Conservation (phyloP, 2,329 filamentous ascomycete species). For the Mariannaea sp. region DNA sequence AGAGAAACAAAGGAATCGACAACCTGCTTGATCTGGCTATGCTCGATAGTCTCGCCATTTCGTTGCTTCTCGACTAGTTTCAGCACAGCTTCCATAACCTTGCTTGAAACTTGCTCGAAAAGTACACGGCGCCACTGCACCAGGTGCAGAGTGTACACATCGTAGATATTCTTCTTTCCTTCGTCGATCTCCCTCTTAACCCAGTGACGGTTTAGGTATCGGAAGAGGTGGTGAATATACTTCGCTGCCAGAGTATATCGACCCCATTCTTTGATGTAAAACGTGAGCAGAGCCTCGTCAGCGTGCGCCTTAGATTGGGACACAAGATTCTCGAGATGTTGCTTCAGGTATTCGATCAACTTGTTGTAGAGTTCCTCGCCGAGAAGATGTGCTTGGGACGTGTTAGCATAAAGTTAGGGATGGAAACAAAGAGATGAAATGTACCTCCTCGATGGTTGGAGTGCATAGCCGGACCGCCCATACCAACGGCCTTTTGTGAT, state of each 20-base stretch:
- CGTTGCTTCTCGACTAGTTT: constrained; percentile 96
- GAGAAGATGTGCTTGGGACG: constrained; percentile 77
- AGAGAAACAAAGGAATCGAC: constrained; percentile 96
- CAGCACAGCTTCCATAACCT: constrained; percentile 93
- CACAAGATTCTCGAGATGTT: constrained; percentile 74
- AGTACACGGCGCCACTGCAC: constrained; percentile 95
- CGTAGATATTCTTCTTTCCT: constrained; percentile 96
- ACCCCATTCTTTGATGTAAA: constrained; percentile 97
- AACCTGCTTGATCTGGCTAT: constrained; percentile 94
- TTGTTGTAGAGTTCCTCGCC: constrained; percentile 96
- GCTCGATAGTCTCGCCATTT: constrained; percentile 96
- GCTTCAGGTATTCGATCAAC: constrained; percentile 81
- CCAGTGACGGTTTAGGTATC: constrained; percentile 97
- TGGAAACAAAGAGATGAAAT: constrained; percentile 15
- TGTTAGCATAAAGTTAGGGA: constrained; percentile 21
- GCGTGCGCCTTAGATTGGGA: constrained; percentile 76
- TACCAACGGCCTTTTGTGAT: constrained; percentile 87
- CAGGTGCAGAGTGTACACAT: constrained; percentile 95
- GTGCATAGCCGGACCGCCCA: constrained; percentile 49
- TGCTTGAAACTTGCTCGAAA: constrained; percentile 79
- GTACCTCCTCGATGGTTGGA: constrained; percentile 64
- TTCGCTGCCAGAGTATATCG: constrained; percentile 94
- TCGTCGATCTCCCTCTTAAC: constrained; percentile 99
- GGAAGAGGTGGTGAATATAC: constrained; percentile 96
- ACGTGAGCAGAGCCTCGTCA: constrained; percentile 87